Conservation (phyloP, 2,329 filamentous ascomycete genomes). For the Fusarium sp. region DNA sequence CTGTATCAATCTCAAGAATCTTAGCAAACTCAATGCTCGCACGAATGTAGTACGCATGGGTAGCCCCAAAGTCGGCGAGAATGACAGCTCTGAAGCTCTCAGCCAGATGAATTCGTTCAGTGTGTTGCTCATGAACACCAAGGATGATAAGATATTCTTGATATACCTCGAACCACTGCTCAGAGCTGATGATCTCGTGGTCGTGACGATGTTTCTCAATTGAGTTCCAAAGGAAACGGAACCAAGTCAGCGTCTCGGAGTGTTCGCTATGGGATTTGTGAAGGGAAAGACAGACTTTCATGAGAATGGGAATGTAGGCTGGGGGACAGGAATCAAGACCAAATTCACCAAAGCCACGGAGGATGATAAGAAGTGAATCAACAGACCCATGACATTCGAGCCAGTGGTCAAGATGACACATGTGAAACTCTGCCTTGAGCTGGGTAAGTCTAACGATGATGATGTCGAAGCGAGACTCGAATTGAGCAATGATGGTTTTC, state of each 20-base stretch:
- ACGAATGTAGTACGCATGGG: background rate
- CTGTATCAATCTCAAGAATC: background rate
- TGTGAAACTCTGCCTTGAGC: background rate
- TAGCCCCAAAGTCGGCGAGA: background rate
- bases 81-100: background rate
- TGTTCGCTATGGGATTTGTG: background rate
- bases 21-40: constrained; percentile 1
- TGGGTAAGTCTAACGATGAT: background rate
- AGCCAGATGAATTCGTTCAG: background rate
- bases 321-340: constrained; percentile 1
- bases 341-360: background rate
- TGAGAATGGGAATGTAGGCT: background rate
- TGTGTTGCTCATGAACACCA: background rate
- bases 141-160: constrained; percentile 6
- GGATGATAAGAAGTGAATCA: background rate
- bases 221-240: constrained; percentile 1
- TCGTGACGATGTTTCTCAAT: constrained; percentile 10
- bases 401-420: background rate
- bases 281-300: background rate
- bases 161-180: constrained; percentile 6
- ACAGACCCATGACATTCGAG: background rate
- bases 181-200: background rate
- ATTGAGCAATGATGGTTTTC: background rate
- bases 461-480: background rate
- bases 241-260: background rate